Evolutionary conservation across 257 asterid species (phyloP), one percentile per base, ranked within the genome.

Genomic region (Jasminum sambac): DNA sequence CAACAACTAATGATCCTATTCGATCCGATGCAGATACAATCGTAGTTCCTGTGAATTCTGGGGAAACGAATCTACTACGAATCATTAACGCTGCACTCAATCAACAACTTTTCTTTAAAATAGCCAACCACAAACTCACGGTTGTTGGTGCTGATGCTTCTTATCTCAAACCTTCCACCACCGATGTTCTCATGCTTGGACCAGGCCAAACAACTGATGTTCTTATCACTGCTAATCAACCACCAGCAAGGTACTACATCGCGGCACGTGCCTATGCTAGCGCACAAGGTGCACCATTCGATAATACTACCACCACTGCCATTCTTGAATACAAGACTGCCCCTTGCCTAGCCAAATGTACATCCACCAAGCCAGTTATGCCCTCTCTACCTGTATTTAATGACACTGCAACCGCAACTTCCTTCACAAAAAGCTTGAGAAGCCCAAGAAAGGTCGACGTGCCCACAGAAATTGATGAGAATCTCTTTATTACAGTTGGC

Each of bases 121-220:
- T 91, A 0, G 96, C 97, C 23, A 84, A 91, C 67, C 97, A 91
- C 90, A 84, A 77, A 77, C 78, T 91, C 12, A 89, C 88, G 5
- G 95, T 91, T n/a, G 92, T 91, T 0, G 96, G 92, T 64, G 96
- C 97, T 9, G 97, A 91, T 24, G 95, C 95, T 79, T 84, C 95
- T 24, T 91, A 91, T 13, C 84, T 87, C 5, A 89, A 86, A 64
- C 96, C 96, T 75, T 89, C 89, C 78, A 89, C 86, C 64, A 91
- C 97, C 73, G 72, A 86, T 7, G 91, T 86, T 70, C 82, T 91
- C 76, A 91, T 91, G 97, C 81, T 91, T 13, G 97, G 97, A 67
- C 97, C 97, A 0, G 97, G 97, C 25, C 93, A 91, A 68, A 91
- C 97, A 26, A 89, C 97, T 0, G 96, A 91, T 60, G 91, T 91